A percentile compares a stretch with the other conserved stretches of the same genome.
Evolutionary conservation across 2,329 filamentous ascomycete species (phyloP).

Genomic region (Plectosphaerella cucumerina): DNA sequence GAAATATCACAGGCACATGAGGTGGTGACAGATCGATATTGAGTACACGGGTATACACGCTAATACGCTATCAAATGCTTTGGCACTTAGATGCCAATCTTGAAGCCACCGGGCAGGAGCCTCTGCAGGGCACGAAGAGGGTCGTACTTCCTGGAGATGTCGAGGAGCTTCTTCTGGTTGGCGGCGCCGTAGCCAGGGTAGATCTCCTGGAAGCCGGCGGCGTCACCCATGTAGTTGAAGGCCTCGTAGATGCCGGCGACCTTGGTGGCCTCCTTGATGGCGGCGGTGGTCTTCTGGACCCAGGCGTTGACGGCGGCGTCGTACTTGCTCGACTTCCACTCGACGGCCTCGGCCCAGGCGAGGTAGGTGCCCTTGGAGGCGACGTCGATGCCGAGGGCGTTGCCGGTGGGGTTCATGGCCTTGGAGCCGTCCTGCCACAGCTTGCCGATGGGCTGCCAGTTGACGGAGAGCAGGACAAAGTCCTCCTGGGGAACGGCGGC

Average conservation of each 20-base stretch:
- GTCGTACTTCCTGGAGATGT: conserved; percentile 18
- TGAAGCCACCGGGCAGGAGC: conserved; percentile 31
- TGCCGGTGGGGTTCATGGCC: conserved; percentile 24
- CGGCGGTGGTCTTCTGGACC: conserved; percentile 13
- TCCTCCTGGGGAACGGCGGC: conserved; percentile 12
- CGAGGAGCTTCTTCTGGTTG: conserved; percentile 20
- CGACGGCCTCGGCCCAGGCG: conserved; percentile 17
- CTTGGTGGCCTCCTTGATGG: conserved; percentile 17
- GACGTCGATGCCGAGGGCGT: conserved; percentile 26
- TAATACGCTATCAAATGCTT: too few species aligned
- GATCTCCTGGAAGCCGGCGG: conserved; percentile 24
- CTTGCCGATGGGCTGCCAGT: conserved; percentile 27
- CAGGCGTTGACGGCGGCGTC: conserved; percentile 20
- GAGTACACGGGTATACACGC: too few species aligned
- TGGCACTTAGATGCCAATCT: not conserved
- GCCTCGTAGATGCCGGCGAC: conserved; percentile 28
- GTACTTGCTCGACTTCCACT: conserved; percentile 15
- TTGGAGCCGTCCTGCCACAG: conserved; percentile 19
- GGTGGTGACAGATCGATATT: too few species aligned
- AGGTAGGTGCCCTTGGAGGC: conserved; percentile 18
- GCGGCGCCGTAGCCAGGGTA: conserved; percentile 26
- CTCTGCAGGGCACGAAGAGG: conserved; percentile 23
- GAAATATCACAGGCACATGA: too few species aligned
- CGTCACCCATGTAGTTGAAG: conserved; percentile 26
- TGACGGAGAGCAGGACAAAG: conserved; percentile 13